A percentile compares a stretch with the other conserved stretches of the same genome.
Evolutionary conservation across 441 rosid species (phyloP).

Genomic region (Pelargonium australe): DNA sequence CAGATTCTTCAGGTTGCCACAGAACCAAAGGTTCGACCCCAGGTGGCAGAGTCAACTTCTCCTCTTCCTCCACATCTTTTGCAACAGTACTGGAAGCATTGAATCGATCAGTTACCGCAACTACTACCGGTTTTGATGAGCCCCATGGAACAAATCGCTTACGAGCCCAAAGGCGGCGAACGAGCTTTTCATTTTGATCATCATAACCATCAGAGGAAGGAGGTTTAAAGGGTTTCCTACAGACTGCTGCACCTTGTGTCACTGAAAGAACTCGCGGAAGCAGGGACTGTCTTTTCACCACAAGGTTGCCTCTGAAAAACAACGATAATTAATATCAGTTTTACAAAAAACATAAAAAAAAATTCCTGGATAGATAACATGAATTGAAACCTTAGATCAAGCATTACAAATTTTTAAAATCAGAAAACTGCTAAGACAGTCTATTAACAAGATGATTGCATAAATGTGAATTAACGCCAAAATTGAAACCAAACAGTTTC

Average conservation of each 20-base stretch:
- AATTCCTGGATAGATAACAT: not conserved
- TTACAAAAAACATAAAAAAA: not conserved
- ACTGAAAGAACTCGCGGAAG: constrained; percentile 85
- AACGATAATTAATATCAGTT: constrained; percentile 5
- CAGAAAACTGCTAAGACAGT: not conserved
- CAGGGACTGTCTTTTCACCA: constrained; percentile 69
- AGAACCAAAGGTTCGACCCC: constrained; percentile 76
- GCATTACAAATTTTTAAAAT: not conserved
- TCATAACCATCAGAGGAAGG: constrained; percentile 62
- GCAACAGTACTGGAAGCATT: constrained; percentile 23
- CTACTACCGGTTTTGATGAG: constrained; percentile 51
- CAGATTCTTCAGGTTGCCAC: constrained; percentile 72
- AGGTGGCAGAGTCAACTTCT: constrained; percentile 61
- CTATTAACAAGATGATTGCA: too few relatives aligned
- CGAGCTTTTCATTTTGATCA: constrained; percentile 47
- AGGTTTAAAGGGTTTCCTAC: constrained; percentile 94
- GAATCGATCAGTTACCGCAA: constrained; percentile 36
- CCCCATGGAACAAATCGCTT: constrained; percentile 97
- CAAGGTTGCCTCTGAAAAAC: constrained; percentile 67
- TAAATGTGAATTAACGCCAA: too few relatives aligned
- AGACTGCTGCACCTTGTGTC: constrained; percentile 75
- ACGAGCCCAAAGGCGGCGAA: constrained; percentile 83
- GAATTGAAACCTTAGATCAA: not conserved
- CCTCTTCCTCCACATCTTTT: constrained; percentile 41
- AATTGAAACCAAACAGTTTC: not conserved